Evolutionary conservation across 1,139 yeast genomes (phyloP), one percentile per base, ranked within the genome.

Genomic region (Pichia norvegensis): DNA sequence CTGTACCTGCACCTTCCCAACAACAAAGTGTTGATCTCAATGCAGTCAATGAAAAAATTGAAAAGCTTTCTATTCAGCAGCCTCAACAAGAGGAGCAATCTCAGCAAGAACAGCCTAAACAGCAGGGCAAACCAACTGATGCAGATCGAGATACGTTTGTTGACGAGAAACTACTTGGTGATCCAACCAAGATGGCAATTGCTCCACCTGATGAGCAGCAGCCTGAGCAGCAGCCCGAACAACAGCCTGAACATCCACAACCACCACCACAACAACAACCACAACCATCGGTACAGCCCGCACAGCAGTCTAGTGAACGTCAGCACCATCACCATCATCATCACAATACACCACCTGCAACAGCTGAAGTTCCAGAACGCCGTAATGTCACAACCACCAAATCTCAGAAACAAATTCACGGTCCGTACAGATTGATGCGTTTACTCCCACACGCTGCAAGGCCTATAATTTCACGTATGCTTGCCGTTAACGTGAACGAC

Each of bases 391-490:
- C 55, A 20, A 31, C 51, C 16, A 25, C 58, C 10, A 56, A 57
- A 41, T 42, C 59, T 5, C 66, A 62, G 45, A 59, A 60, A 47
- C 66, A 63, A 47, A 63, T 64, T 7, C 67, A 62, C 48, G 99
- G 99, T 1, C 97, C 97, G 2, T 92, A 95, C 74, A 73, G 98
- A 58, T 69, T 94, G 54, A 76, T 94, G 79, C 76, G 98, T 60
- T 71, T 94, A 49, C 69, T 94, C 40, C 98, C 98, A 4, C 92
- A 83, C 60, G 95, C 95, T n/a, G 74, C 96, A 21, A 76, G 98
- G 57, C 95, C 90, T 8, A 73, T 92, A 13, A 75, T 92, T 38
- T 79, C 85, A 21, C 74, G 73, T 45, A 88, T 92, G 85, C 70
- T 92, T 35, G 76, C 73, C 42, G 69, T 87, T 11, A 86, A 87